Conservation (phyloP, 768 basidiomycete genomes). For the Leucogyrophana mollusca region DNA sequence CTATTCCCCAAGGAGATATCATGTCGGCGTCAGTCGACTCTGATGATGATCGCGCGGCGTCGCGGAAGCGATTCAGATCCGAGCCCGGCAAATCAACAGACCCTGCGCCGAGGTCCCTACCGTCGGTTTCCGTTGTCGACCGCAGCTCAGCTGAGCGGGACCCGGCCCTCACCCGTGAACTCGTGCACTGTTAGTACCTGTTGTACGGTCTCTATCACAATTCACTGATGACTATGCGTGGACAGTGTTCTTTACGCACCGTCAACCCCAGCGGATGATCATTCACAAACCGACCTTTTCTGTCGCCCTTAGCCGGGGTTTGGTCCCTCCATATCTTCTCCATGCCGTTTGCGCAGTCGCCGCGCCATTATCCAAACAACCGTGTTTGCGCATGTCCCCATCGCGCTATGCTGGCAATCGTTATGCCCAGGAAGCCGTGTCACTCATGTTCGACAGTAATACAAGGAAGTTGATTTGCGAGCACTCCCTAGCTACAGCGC, state of each 20-base stretch:
- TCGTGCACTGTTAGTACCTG: constrained; percentile 62
- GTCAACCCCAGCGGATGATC: constrained; percentile 72
- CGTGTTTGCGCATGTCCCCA: constrained; percentile 54
- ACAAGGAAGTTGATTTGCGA: constrained; percentile 59
- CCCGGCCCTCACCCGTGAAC: constrained; percentile 63
- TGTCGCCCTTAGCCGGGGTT: constrained; percentile 60
- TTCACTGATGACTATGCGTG: constrained; percentile 4
- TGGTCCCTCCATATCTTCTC: constrained; percentile 68
- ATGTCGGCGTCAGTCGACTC: constrained; percentile 17
- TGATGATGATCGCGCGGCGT: constrained; percentile 40
- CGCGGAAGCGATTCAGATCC: constrained; percentile 52
- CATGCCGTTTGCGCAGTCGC: constrained; percentile 77
- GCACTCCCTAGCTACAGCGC: constrained; percentile 67
- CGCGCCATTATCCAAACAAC: constrained; percentile 70
- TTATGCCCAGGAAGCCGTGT: constrained; percentile 58
- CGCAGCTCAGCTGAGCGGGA: constrained; percentile 49
- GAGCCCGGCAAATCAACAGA: constrained; percentile 40
- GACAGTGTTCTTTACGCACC: constrained; percentile 82
- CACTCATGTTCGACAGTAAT: constrained; percentile 69
- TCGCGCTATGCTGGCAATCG: constrained; percentile 53
- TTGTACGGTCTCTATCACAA: background rate
- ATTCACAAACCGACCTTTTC: constrained; percentile 81
- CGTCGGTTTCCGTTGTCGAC: constrained; percentile 33
- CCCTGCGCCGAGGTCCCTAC: constrained; percentile 34
- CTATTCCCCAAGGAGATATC: constrained; percentile 13